phyloP scores from a whole-genome alignment of 192 early-diverging fungal genomes.

The Dimargaris cristalligena region DNA sequence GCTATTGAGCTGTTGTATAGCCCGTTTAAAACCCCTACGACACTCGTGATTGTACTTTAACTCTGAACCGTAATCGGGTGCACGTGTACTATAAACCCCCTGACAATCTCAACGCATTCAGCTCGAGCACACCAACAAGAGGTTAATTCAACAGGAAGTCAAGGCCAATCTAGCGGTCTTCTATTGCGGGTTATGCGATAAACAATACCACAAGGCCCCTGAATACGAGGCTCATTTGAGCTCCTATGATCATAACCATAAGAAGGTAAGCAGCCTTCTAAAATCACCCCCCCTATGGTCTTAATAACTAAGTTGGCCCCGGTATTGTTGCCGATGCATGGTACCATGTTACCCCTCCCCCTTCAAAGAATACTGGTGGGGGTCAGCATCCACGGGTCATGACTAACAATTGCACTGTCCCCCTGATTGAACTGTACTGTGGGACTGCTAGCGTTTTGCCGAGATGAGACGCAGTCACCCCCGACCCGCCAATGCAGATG shows the following conservation, averaged over 20 bases:
- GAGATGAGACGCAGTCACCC: slow-evolving; percentile 50
- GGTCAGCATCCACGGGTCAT: not conserved
- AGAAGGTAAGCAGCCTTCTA: slow-evolving; percentile 47
- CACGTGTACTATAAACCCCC: too few species aligned
- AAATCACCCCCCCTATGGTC: too few species aligned
- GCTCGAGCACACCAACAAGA: too few species aligned
- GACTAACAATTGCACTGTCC: slow-evolving; percentile 8
- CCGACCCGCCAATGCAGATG: slow-evolving; percentile 20
- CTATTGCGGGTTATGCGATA: slow-evolving; percentile 61
- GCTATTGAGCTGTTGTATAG: too few species aligned
- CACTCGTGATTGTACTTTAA: too few species aligned
- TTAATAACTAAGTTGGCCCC: not conserved
- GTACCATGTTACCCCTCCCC: not conserved
- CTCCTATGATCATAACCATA: slow-evolving; percentile 66
- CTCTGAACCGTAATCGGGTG: too few species aligned
- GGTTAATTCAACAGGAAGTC: slow-evolving; percentile 35
- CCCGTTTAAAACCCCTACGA: too few species aligned
- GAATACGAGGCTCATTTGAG: slow-evolving; percentile 64
- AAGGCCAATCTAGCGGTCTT: slow-evolving; percentile 37
- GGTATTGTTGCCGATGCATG: not conserved
- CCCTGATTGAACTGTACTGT: too few species aligned
- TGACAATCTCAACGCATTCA: too few species aligned
- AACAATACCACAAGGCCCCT: slow-evolving; percentile 57
- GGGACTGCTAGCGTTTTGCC: slow-evolving; percentile 65
- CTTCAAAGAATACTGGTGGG: not conserved